Base-by-base conservation (phyloP, 2,329 filamentous ascomycete species). In the Aureobasidium melanogenum region DNA sequence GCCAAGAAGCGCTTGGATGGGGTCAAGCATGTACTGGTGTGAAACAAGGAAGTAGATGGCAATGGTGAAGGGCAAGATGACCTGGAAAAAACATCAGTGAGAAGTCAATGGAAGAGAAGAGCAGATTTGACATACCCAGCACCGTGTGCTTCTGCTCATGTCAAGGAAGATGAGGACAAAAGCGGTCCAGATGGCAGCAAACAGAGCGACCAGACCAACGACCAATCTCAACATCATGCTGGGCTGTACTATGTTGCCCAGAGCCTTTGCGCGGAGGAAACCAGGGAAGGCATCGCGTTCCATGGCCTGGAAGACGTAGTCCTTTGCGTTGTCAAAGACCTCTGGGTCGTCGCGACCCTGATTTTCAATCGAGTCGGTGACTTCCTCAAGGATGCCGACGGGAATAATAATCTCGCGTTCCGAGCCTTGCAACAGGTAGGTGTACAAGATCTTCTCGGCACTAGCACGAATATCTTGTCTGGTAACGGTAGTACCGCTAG, bases 241-340 rank as follows among this genome's bases (percentile, higher is more conserved):
- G 17, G 93, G 85, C 3, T 93, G 94, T 30, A 99, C 93, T 15
- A 99, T 82, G 70, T 99, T 99, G 63, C 95, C 95, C 26, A 99
- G 81, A 2, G 94, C 94, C 77, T 97, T 97, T 77, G 91, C 90
- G 71, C 93, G 84, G 63, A 99, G 81, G 76, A 99, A 99, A 0
- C 93, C 93, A 0, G 95, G 94, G 72, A 96, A 99, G n/a, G 95
- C 94, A 77, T 99, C 94, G 61, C 95, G 85, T 77, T 99, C 95
- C 94, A 99, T 99, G 36, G 95, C 95, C 76, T 99, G 95, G 75
- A 97, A 99, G 64, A 97, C 94, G 73, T 97, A 99, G 77, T 99
- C 94, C 79, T 99, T 99, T 60, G 94, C 94, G 22, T 90, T 86
- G 72, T 97, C 94, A 69, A 99, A 99, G 14, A 99, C 88, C 74